Base-by-base conservation (phyloP, 257 asterid genomes). In the Thymus quinquecostatus region DNA sequence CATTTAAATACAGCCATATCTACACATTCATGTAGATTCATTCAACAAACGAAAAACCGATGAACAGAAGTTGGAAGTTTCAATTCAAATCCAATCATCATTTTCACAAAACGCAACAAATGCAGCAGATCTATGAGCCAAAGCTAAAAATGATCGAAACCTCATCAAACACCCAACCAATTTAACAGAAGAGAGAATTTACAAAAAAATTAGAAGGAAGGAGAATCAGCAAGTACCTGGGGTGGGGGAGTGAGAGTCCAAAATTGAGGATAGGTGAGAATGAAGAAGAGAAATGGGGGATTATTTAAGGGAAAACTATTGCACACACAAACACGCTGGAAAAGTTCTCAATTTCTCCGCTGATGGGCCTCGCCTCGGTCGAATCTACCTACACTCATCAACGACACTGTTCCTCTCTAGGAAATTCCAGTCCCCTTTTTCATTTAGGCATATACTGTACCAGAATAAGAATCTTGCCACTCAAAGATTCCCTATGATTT, bases 271-370 rank as follows among this genome's bases (percentile, higher is more conserved):
- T 21, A 21, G 49, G 36, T 10, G 72, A 21, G 68, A 30, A 70
- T 3, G 50, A 59, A 53, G 6, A 4, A 4, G 0, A 14, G 55
- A 29, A 64, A 43, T 27, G 56, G 54, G 69, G 33, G 60, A n/a
- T 30, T 60, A 32, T 21, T 21, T 67, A 71, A 40, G 10, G 54
- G 51, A 38, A 9, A 2, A 2, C 8, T 59, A 21, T 54, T 63
- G 56, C 27, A 13, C 77, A 58, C 68, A 14, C 77, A 70, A 12
- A 32, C 53, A 74, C 79, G 60, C 38, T 47, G 41, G 29, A 60
- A 69, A 51, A 33, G 69, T 29, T 36, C 64, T 57, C 51, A 67
- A 30, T 40, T 72, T 76, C 77, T 82, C 83, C 86, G 81, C 78
- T 78, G 48, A 50, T 53, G 44, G 68, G 77, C 80, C 53, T 82